phyloP scores from a whole-genome alignment of 108 stramenopile genomes.

The Pseudonitzschia delicatissima region DNA sequence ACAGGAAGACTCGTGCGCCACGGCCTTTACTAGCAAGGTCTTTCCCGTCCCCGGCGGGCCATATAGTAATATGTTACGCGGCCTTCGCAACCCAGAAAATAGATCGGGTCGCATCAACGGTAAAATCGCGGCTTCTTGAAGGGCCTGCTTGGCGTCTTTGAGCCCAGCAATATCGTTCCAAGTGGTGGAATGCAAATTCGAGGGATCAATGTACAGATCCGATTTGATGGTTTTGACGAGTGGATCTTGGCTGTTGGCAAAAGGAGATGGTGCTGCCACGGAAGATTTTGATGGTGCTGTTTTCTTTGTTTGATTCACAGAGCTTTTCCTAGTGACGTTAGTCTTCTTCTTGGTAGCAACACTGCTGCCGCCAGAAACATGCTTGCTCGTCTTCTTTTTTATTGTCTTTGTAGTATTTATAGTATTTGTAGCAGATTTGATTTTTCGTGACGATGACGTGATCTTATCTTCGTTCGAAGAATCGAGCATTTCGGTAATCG shows the following conservation, averaged over 20 bases:
- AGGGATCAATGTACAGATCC: conserved; percentile 57
- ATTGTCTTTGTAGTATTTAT: conserved; percentile 1
- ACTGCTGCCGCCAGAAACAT: neutral
- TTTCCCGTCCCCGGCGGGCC: conserved; percentile 92
- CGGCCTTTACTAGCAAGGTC: conserved; percentile 89
- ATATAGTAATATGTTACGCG: conserved; percentile 82
- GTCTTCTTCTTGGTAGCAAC: neutral
- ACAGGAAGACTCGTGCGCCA: conserved; percentile 55
- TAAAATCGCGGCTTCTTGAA: conserved; percentile 92
- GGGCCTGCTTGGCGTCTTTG: conserved; percentile 73
- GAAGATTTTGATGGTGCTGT: neutral
- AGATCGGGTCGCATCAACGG: conserved; percentile 91
- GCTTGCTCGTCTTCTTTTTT: neutral
- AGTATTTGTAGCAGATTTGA: neutral
- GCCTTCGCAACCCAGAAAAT: conserved; percentile 86
- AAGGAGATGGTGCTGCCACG: neutral
- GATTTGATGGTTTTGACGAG: conserved; percentile 43
- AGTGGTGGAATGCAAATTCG: conserved; percentile 33
- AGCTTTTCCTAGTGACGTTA: neutral
- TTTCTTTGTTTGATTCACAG: neutral
- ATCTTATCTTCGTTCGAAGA: neutral
- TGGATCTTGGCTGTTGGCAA: conserved; percentile 36
- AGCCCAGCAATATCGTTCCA: conserved; percentile 79
- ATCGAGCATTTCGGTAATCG: neutral
- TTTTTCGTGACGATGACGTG: neutral